Conservation (phyloP, 108 stramenopile genomes). For the Seminavis robusta region DNA sequence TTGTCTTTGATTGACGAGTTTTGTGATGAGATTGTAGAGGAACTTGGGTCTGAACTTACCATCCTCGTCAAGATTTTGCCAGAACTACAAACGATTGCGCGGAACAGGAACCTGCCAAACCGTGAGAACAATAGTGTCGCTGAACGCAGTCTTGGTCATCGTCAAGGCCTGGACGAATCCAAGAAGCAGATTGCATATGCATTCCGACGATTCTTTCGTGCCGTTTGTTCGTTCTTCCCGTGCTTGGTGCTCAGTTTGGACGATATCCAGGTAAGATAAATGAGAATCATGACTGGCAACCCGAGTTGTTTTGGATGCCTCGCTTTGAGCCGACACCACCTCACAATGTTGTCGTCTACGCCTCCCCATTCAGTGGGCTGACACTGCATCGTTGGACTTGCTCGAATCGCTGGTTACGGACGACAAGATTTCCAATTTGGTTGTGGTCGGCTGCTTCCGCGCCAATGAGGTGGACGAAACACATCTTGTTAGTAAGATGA, state of each 20-base stretch:
- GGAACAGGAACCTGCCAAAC: too few species aligned
- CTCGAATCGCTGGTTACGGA: constrained; percentile 11
- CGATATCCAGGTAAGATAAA: constrained; percentile 60
- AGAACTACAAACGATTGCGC: too few species aligned
- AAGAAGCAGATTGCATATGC: too few species aligned
- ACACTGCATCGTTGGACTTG: constrained; percentile 3
- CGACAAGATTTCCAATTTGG: not conserved
- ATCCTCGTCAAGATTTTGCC: not conserved
- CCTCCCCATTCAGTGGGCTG: constrained; percentile 12
- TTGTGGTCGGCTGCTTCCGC: constrained; percentile 18
- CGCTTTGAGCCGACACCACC: too few species aligned
- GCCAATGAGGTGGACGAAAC: constrained; percentile 15
- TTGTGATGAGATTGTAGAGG: not conserved
- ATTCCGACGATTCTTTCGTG: not conserved
- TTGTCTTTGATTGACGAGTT: not conserved
- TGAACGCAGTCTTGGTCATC: too few species aligned
- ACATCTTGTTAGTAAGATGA: not conserved
- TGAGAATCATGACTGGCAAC: too few species aligned
- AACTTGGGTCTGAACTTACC: not conserved
- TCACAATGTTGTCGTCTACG: too few species aligned
- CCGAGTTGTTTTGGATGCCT: too few species aligned
- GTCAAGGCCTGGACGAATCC: too few species aligned
- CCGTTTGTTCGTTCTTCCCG: not conserved
- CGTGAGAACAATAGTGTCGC: too few species aligned
- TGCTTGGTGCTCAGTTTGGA: constrained; percentile 38